Conservation (phyloP, 441 rosid genomes). For the Erysimum pusillum region DNA sequence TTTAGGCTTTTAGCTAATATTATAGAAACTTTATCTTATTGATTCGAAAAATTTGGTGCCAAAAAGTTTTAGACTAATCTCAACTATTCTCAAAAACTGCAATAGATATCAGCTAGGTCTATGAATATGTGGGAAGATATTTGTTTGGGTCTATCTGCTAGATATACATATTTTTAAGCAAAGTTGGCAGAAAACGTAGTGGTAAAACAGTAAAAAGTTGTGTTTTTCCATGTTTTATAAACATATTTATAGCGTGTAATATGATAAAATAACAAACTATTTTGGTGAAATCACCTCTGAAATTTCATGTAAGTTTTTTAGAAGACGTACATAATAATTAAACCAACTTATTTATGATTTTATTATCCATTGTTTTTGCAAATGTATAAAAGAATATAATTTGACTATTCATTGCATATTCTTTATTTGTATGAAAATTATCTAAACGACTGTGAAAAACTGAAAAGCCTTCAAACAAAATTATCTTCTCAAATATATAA, state of each 20-base stretch:
- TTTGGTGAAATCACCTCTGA: neutral
- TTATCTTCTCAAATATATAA: constrained; percentile 4
- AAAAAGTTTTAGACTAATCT: neutral
- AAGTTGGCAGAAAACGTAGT: neutral
- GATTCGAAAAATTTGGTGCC: neutral
- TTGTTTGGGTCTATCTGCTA: neutral
- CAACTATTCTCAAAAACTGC: neutral
- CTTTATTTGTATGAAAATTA: neutral
- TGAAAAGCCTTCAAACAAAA: constrained; percentile 2
- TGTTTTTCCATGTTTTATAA: neutral
- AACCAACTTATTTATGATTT: neutral
- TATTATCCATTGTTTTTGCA: neutral
- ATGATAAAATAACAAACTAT: neutral
- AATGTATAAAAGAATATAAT: neutral
- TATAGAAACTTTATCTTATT: neutral
- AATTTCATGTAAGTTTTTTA: neutral
- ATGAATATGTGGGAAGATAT: neutral
- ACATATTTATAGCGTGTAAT: neutral
- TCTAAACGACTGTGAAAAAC: neutral
- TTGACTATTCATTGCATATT: neutral
- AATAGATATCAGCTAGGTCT: neutral
- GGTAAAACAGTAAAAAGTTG: neutral
- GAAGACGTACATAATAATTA: neutral
- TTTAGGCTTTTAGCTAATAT: neutral
- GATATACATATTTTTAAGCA: neutral